phyloP scores from a whole-genome alignment of 192 early-diverging fungal genomes.

The Funneliformis geosporum region DNA sequence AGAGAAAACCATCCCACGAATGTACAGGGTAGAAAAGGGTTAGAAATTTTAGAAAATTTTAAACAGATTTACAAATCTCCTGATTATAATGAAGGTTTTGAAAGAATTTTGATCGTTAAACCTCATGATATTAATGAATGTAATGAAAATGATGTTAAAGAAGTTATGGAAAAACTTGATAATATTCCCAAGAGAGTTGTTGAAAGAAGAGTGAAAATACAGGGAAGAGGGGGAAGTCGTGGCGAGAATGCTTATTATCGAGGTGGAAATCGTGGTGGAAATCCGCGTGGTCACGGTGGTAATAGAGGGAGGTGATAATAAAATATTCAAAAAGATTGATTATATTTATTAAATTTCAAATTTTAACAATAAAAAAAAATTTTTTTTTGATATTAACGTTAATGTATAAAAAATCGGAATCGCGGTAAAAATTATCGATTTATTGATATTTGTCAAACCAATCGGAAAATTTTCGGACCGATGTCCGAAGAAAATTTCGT shows the following conservation, averaged over 20 bases:
- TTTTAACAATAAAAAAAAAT: no score
- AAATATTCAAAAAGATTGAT: no score
- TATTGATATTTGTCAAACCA: no score
- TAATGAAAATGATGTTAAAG: background rate
- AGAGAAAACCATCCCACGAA: constrained; percentile 71
- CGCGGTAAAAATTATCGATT: no score
- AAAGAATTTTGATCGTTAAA: constrained; percentile 1
- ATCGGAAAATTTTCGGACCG: no score
- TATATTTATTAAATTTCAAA: no score
- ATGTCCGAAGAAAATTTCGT: no score
- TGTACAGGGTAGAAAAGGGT: constrained; percentile 64
- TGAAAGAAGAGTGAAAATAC: background rate
- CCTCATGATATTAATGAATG: background rate
- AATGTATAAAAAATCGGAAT: no score
- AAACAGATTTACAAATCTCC: background rate
- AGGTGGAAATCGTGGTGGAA: no score
- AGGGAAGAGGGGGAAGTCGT: background rate
- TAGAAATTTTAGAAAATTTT: constrained; percentile 66
- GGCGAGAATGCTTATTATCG: background rate
- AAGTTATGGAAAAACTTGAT: background rate
- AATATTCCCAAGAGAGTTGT: background rate
- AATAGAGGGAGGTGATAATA: no score
- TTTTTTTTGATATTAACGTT: no score
- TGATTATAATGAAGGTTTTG: constrained; percentile 8
- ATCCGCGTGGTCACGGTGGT: no score